phyloP scores from a whole-genome alignment of 192 early-diverging fungal genomes.

The Kickxella alabastrina region DNA sequence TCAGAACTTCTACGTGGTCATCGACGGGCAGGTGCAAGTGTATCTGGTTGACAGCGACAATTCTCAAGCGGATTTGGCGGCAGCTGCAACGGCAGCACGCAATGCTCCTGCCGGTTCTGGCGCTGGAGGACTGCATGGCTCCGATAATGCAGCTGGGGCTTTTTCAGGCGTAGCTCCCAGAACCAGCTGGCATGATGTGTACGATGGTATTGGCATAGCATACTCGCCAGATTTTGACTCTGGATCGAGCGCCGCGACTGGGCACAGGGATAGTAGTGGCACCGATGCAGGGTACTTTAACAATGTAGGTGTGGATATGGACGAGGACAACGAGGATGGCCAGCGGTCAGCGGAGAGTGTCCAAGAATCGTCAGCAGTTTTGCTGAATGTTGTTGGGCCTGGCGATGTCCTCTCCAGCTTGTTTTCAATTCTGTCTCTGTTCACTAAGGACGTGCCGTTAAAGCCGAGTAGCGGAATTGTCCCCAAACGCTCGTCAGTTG shows the following conservation, averaged over 20 bases:
- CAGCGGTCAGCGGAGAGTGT: not conserved
- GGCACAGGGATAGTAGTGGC: too few relatives aligned
- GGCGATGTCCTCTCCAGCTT: constrained; percentile 90
- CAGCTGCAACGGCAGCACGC: not conserved
- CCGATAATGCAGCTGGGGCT: not conserved
- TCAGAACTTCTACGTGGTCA: constrained; percentile 88
- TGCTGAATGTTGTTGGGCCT: constrained; percentile 81
- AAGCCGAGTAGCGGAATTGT: not conserved
- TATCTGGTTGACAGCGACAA: constrained; percentile 59
- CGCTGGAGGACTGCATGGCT: not conserved
- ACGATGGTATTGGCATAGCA: constrained; percentile 16
- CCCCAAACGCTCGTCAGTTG: not conserved
- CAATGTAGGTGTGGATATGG: constrained; percentile 9
- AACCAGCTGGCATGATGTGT: constrained; percentile 5
- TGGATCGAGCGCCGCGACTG: constrained; percentile 1
- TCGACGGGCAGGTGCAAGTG: constrained; percentile 91
- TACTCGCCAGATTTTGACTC: constrained; percentile 13
- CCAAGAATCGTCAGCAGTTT: constrained; percentile 50
- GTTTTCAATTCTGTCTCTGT: constrained; percentile 87
- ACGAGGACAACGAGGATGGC: constrained; percentile 30
- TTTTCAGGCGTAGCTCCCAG: too few relatives aligned
- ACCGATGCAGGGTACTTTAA: not conserved
- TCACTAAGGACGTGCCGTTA: constrained; percentile 72
- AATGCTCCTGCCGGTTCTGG: not conserved
- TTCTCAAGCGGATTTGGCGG: not conserved